These are phyloP conservation scores for Aspergillus sclerotialis DNA, from an alignment of 2,329 filamentous ascomycete genomes.

Conservation along the genomic window DNA sequence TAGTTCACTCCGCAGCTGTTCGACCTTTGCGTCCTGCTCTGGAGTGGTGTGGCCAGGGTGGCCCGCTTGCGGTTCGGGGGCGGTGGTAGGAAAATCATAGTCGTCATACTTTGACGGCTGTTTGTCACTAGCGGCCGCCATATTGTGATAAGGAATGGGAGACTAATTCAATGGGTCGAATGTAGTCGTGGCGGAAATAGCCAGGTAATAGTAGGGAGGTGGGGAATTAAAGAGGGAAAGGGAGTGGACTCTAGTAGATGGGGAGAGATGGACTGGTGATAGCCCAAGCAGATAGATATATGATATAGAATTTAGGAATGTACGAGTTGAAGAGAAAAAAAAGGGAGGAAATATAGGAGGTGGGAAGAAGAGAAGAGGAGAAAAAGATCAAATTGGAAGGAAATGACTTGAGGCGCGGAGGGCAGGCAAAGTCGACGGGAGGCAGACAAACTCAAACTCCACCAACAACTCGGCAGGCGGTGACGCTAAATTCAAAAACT, in stretches of 20 bases:
- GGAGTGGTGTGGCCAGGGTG: conserved; percentile 83
- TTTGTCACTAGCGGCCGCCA: conserved; percentile 23
- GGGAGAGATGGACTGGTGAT: conserved; percentile 1
- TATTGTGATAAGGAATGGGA: conserved; percentile 15
- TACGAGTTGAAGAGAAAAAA: conserved; percentile 1
- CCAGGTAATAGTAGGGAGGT: conserved; percentile 3
- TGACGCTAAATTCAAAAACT: conserved; percentile 2
- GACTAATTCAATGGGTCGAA: conserved; percentile 4
- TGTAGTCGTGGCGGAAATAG: not conserved
- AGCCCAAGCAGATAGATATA: too few relatives aligned
- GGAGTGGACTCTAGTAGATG: conserved; percentile 4
- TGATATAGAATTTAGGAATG: conserved; percentile 1
- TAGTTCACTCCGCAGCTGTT: conserved; percentile 76
- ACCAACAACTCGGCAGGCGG: conserved; percentile 1
- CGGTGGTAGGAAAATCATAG: conserved; percentile 83
- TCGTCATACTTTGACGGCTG: conserved; percentile 77
- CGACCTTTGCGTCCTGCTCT: conserved; percentile 81
- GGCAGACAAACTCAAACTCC: not conserved
- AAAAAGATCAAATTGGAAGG: not conserved
- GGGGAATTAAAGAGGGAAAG: conserved; percentile 2
- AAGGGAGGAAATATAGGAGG: conserved; percentile 2
- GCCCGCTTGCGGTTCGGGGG: conserved; percentile 62
- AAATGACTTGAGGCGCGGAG: conserved; percentile 1
- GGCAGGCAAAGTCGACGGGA: not conserved
- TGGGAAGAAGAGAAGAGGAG: conserved; percentile 3